phyloP scores from a whole-genome alignment of 371 early-diverging fungal genomes.

The Mucor saturninus region DNA sequence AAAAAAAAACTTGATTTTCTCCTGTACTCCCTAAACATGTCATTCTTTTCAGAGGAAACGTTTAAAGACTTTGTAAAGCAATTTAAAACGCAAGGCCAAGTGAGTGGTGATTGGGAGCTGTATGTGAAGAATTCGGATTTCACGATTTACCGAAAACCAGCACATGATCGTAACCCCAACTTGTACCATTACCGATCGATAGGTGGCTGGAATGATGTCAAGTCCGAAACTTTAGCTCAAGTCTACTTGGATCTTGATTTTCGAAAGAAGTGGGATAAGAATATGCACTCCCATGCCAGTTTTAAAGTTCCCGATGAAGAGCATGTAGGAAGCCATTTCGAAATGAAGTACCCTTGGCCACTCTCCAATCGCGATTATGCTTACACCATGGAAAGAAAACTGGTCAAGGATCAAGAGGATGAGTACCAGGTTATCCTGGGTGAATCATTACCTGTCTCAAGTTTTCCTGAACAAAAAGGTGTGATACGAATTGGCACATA shows the following conservation, averaged over 20 bases:
- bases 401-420: slow-evolving; percentile 25
- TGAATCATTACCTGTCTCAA: slow-evolving; percentile 39
- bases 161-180: slow-evolving; percentile 19
- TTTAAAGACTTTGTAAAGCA: slow-evolving; percentile 18
- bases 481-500: slow-evolving; percentile 54
- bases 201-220: slow-evolving; percentile 36
- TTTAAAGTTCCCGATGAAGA: slow-evolving; percentile 20
- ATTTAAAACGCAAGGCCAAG: slow-evolving; percentile 11
- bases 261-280: slow-evolving; percentile 54
- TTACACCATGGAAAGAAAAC: slow-evolving; percentile 38
- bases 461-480: slow-evolving; percentile 39
- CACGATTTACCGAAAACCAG: slow-evolving; percentile 31
- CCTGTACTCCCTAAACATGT: slow-evolving; percentile 4
- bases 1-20: not conserved
- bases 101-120: slow-evolving; percentile 27
- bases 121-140: slow-evolving; percentile 31
- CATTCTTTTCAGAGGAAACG: slow-evolving; percentile 18
- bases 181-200: slow-evolving; percentile 33
- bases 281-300: slow-evolving; percentile 42
- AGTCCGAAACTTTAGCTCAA: slow-evolving; percentile 31
- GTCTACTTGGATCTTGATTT: slow-evolving; percentile 48
- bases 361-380: slow-evolving; percentile 54
- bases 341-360: slow-evolving; percentile 53
- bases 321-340: slow-evolving; percentile 17
- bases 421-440: slow-evolving; percentile 49